Base-by-base conservation (phyloP, 1,284 basidiomycete species). In the Somion occarium region DNA sequence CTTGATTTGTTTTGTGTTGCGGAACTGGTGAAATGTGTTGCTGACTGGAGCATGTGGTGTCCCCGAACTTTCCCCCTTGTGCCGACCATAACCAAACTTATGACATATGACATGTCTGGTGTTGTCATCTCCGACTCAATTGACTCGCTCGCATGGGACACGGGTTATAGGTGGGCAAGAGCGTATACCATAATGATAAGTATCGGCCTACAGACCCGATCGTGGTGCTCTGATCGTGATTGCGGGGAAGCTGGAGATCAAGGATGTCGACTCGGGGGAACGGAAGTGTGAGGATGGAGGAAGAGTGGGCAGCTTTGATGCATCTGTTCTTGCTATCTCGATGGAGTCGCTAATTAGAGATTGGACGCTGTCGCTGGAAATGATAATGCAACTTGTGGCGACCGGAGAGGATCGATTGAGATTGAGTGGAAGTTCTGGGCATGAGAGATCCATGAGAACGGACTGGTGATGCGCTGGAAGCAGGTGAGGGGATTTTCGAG, bases 141-240 rank as follows among this genome's bases (percentile, higher is more conserved):
- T 34, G 30, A 15, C 30, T 34, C 7, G 15, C 30, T 34, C 30
- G 30, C 7, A 15, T 34, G 30, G 30, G 30, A n/a, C n/a, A n/a
- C n/a, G n/a, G n/a, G n/a, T n/a, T n/a, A n/a, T n/a, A 90, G 88
- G 75, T 76, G 49, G 90, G 89, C 46, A 84, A 91, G 77, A 85
- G 85, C 65, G 84, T 92, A 19, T 98, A 97, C 80, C 82, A 92
- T 78, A 85, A 86, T 56, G 76, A 85, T 54, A 81, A 83, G 64
- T 93, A 93, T 74, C 83, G 81, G 57, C 79, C 87, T 25, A 76
- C 76, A 57, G 80, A 85, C 50, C 72, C 67, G 52, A 76, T 85
- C 62, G 77, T 83, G 54, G 73, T 85, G 49, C 69, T 83, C 57
- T 85, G 72, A 75, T 66, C 64, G 65, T 59, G 63, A 46, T 18